Conservation (phyloP, 371 early-diverging fungal species). For the Saksenaea vasiformis region DNA sequence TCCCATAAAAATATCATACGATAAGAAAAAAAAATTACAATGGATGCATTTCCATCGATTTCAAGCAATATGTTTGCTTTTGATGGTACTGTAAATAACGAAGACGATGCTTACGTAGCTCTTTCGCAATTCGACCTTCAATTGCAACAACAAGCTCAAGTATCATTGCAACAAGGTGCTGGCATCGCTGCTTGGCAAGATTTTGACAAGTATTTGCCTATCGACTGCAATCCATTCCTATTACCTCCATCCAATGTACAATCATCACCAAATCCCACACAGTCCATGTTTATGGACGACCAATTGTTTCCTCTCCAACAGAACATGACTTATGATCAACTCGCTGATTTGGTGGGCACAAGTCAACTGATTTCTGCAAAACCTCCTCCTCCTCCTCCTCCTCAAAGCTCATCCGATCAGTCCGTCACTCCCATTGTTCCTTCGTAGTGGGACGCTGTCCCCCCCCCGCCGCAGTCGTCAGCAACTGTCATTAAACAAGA, state of each 20-base stretch:
- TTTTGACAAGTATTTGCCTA: conserved; percentile 39
- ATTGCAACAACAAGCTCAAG: conserved; percentile 48
- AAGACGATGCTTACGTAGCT: conserved; percentile 23
- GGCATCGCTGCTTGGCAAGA: conserved; percentile 30
- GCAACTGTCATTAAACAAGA: background rate
- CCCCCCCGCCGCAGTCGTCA: background rate
- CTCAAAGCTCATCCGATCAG: conserved; percentile 3
- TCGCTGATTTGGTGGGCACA: background rate
- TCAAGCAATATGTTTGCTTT: conserved; percentile 3
- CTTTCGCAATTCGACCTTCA: conserved; percentile 44
- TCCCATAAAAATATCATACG: background rate
- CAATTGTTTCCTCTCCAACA: background rate
- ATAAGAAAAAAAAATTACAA: background rate
- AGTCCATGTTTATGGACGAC: background rate
- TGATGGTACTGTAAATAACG: conserved; percentile 16
- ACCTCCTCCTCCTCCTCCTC: conserved; percentile 13
- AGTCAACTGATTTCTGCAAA: conserved; percentile 1
- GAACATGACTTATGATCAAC: background rate
- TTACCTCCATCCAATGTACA: conserved; percentile 7
- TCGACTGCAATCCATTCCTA: conserved; percentile 17
- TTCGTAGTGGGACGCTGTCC: conserved; percentile 10
- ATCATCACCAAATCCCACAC: background rate
- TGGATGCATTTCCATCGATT: background rate
- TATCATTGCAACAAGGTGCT: conserved; percentile 30
- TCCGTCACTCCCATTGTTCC: conserved; percentile 16